Percentiles rank a stretch among this genome's conserved stretches.
phyloP scores from a whole-genome alignment of 2,329 filamentous ascomycete species.

The Escovopsis weberi region DNA sequence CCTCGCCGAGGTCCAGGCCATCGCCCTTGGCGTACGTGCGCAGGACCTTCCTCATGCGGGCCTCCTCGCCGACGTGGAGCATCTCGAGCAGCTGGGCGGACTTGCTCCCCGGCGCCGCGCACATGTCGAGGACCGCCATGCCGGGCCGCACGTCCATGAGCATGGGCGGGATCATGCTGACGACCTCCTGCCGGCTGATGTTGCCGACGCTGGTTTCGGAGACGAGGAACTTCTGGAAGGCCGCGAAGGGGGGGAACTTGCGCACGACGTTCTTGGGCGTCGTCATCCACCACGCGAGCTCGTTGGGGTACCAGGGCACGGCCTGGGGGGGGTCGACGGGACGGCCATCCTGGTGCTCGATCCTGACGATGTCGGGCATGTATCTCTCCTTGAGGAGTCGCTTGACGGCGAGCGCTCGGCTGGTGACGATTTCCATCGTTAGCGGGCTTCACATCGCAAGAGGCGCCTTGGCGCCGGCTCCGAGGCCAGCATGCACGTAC shows the following conservation, averaged over 20 bases:
- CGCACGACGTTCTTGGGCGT: constrained; percentile 93
- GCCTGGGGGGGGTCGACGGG: constrained; percentile 68
- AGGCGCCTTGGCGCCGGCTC: background rate
- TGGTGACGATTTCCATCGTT: constrained; percentile 18
- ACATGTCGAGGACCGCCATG: constrained; percentile 90
- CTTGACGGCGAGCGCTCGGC: constrained; percentile 85
- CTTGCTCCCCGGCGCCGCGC: constrained; percentile 93
- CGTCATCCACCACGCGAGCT: constrained; percentile 94
- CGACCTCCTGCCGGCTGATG: constrained; percentile 92
- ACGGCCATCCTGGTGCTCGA: constrained; percentile 68
- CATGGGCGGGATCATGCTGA: constrained; percentile 96
- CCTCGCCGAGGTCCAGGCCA: constrained; percentile 34
- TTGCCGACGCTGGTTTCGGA: constrained; percentile 95
- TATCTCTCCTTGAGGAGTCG: constrained; percentile 77
- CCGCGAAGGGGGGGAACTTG: constrained; percentile 83
- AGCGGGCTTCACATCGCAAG: constrained; percentile 1
- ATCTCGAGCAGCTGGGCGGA: constrained; percentile 90
- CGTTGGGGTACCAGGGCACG: constrained; percentile 86
- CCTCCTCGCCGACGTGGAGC: constrained; percentile 85
- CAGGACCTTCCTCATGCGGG: constrained; percentile 59
- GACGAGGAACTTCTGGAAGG: constrained; percentile 95
- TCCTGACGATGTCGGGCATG: constrained; percentile 76
- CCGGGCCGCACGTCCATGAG: constrained; percentile 82
- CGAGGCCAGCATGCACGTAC: constrained; percentile 26
- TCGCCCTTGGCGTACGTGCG: constrained; percentile 47